phyloP scores from a whole-genome alignment of 805 yeast species.

The Middelhovenomyces tepae region DNA sequence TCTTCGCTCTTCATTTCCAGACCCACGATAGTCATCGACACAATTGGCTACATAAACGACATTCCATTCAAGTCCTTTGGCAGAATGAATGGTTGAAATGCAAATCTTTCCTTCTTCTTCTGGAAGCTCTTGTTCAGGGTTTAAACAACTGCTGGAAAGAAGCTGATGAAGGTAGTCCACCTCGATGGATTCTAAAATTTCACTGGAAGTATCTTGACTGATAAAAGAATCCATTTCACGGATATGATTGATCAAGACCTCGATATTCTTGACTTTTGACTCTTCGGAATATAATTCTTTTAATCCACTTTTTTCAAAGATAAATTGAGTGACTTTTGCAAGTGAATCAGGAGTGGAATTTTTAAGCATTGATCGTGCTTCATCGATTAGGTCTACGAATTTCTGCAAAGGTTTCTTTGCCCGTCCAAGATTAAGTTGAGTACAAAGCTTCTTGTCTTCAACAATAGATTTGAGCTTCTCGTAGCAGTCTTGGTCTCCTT shows the following conservation, averaged over 20 bases:
- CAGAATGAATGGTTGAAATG: constrained; percentile 83
- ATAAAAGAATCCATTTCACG: too few species aligned
- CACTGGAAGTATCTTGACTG: too few species aligned
- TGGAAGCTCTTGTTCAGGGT: too few species aligned
- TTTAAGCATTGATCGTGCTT: constrained; percentile 2
- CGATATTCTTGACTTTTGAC: too few species aligned
- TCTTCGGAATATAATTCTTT: too few species aligned
- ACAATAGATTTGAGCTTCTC: constrained; percentile 5
- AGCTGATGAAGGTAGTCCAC: too few species aligned
- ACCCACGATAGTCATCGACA: constrained; percentile 4
- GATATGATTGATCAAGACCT: too few species aligned
- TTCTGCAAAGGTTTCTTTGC: neutral
- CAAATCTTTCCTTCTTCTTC: too few species aligned
- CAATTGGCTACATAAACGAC: constrained; percentile 71
- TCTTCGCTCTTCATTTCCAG: constrained; percentile 67
- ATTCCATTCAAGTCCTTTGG: constrained; percentile 96
- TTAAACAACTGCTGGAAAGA: too few species aligned
- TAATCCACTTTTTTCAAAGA: constrained; percentile 8
- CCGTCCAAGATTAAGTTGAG: too few species aligned
- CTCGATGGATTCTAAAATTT: too few species aligned
- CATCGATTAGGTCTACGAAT: constrained; percentile 7
- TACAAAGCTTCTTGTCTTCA: too few species aligned
- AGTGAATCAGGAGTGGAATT: constrained; percentile 1
- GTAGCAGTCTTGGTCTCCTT: constrained; percentile 1
- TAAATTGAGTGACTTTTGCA: constrained; percentile 4